Conservation (phyloP, 108 stramenopile species). For the Poteriospumella lacustris region DNA sequence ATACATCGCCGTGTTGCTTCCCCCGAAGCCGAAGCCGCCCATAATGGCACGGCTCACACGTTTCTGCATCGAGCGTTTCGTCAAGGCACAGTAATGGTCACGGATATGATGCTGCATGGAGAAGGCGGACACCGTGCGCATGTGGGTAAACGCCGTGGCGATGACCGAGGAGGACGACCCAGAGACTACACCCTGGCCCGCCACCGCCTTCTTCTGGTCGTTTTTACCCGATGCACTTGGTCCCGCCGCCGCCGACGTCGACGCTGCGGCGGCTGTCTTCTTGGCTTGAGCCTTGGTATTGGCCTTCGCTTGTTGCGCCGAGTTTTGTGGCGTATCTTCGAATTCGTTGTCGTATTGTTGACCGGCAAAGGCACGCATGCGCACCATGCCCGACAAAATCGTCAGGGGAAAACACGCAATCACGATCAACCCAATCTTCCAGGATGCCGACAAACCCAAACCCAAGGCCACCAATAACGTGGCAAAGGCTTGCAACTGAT, state of each 20-base stretch:
- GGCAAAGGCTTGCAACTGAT: background rate
- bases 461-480: background rate
- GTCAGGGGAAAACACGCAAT: constrained; percentile 11
- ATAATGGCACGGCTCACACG: background rate
- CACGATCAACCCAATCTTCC: background rate
- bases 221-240: too few species aligned
- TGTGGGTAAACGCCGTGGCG: background rate
- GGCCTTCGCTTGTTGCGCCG: background rate
- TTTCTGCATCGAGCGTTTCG: background rate
- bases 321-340: background rate
- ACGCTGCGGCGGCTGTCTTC: background rate
- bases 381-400: constrained; percentile 52
- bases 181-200: too few species aligned
- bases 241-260: too few species aligned
- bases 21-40: constrained; percentile 15
- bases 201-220: too few species aligned
- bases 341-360: background rate
- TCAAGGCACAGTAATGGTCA: background rate
- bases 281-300: background rate
- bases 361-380: constrained; percentile 45
- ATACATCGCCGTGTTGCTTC: background rate
- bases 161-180: too few species aligned
- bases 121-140: constrained; percentile 24
- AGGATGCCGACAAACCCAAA: constrained; percentile 9
- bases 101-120: constrained; percentile 16